Base-by-base conservation (phyloP, 2,329 filamentous ascomycete genomes). In the Fusarium zealandicum region DNA sequence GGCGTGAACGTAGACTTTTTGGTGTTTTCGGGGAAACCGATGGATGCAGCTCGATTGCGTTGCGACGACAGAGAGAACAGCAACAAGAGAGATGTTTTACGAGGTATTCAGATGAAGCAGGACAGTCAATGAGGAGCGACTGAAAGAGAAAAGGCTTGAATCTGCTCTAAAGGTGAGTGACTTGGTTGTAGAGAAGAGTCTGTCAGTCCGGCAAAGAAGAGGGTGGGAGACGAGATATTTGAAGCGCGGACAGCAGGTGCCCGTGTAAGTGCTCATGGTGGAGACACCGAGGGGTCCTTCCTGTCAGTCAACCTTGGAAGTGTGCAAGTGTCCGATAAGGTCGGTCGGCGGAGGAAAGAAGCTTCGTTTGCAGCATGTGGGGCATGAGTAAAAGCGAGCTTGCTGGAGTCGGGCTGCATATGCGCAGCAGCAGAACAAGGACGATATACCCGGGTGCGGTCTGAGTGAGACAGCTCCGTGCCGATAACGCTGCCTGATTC, bases 321-420 rank as follows among this genome's bases (percentile, higher is more conserved):
- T 52, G 56, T 54, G 51, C 44, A 20, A 48, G 46, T 52, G 56
- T 40, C 52, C 40, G 64, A 66, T 67, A 67, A 67, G 63, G 60
- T 49, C 51, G 32, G 17, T 16, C 18, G 11, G 27, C 28, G 55
- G 32, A 40, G 32, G 37, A 17, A 53, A 32, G 32, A 63, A 47
- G 48, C 53, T 59, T 61, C 56, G 66, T 58, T 68, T 68, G 62
- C 60, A 61, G 63, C 53, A 64, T 60, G 66, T 67, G 66, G 66
- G 65, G 64, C 42, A 47, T 40, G 14, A 28, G 27, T 10, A 38
- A 53, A 46, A 40, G 37, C 31, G 44, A 42, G 33, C 22, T 35
- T 14, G n/a, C 41, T 55, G 44, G 54, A 54, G 37, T 39, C 37
- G 33, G 56, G 56, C 47, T 63, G 60, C 60, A 63, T 63, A 61